phyloP scores from a whole-genome alignment of 768 basidiomycete genomes.

The Termitomyces sp. region DNA sequence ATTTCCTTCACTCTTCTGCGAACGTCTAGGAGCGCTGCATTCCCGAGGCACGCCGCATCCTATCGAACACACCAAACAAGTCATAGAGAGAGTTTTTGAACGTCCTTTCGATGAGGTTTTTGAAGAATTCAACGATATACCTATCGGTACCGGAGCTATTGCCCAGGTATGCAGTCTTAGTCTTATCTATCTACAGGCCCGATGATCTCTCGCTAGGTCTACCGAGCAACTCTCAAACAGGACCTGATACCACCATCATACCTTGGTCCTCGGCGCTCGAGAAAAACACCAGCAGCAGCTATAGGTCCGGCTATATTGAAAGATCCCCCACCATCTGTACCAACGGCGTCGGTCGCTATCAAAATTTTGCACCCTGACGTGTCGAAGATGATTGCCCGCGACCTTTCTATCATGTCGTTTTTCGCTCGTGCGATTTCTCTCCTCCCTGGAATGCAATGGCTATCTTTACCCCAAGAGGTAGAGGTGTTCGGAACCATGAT shows the following conservation, averaged over 20 bases:
- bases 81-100: slow-evolving; percentile 82
- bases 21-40: slow-evolving; percentile 79
- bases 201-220: slow-evolving; percentile 50
- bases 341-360: slow-evolving; percentile 87
- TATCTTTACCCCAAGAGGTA: slow-evolving; percentile 94
- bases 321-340: slow-evolving; percentile 66
- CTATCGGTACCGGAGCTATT: slow-evolving; percentile 98
- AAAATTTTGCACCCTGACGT: slow-evolving; percentile 93
- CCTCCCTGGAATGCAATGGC: slow-evolving; percentile 93
- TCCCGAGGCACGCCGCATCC: slow-evolving; percentile 84
- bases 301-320: slow-evolving; percentile 51
- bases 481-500: slow-evolving; percentile 95
- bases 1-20: slow-evolving; percentile 83
- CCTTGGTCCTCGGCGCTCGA: slow-evolving; percentile 64
- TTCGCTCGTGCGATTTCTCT: slow-evolving; percentile 76
- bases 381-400: slow-evolving; percentile 74
- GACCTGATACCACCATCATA: slow-evolving; percentile 85
- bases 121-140: slow-evolving; percentile 77
- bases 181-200: not conserved
- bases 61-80: slow-evolving; percentile 68
- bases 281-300: slow-evolving; percentile 40
- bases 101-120: slow-evolving; percentile 85
- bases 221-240: slow-evolving; percentile 78
- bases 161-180: slow-evolving; percentile 57
- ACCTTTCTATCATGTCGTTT: slow-evolving; percentile 92